phyloP scores from a whole-genome alignment of 208 protist genomes.

The Perkinsela sp. region DNA sequence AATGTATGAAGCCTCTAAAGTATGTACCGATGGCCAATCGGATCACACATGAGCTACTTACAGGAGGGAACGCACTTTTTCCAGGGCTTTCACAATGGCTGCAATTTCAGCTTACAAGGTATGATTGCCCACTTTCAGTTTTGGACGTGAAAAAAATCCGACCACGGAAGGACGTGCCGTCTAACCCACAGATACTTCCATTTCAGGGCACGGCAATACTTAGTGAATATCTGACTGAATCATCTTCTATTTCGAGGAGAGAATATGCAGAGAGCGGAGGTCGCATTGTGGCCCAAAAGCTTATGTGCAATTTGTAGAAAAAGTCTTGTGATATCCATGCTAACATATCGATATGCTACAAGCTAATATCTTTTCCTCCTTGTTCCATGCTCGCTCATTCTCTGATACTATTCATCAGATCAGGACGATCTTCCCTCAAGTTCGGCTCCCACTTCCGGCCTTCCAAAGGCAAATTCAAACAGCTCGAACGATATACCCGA shows the following conservation, averaged over 20 bases:
- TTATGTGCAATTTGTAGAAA: background rate
- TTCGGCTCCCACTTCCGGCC: conserved; percentile 21
- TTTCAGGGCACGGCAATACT: background rate
- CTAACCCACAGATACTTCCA: background rate
- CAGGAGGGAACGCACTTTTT: background rate
- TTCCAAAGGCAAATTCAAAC: conserved; percentile 46
- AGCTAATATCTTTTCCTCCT: too few species aligned
- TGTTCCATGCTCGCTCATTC: too few species aligned
- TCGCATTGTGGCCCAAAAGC: background rate
- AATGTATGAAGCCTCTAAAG: background rate
- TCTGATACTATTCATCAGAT: too few species aligned
- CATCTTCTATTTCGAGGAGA: background rate
- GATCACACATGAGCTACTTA: background rate
- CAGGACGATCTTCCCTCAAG: too few species aligned
- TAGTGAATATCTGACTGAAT: background rate
- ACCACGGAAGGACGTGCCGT: background rate
- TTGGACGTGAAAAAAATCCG: background rate
- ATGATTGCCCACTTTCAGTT: too few species aligned
- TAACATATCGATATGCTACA: too few species aligned
- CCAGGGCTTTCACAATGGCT: background rate
- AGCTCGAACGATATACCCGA: conserved; percentile 60
- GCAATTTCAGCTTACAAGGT: background rate
- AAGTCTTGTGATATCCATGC: too few species aligned
- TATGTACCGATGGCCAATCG: background rate
- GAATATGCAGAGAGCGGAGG: background rate